Conservation (phyloP, 2,329 filamentous ascomycete genomes). For the Nigrospora oryzae region DNA sequence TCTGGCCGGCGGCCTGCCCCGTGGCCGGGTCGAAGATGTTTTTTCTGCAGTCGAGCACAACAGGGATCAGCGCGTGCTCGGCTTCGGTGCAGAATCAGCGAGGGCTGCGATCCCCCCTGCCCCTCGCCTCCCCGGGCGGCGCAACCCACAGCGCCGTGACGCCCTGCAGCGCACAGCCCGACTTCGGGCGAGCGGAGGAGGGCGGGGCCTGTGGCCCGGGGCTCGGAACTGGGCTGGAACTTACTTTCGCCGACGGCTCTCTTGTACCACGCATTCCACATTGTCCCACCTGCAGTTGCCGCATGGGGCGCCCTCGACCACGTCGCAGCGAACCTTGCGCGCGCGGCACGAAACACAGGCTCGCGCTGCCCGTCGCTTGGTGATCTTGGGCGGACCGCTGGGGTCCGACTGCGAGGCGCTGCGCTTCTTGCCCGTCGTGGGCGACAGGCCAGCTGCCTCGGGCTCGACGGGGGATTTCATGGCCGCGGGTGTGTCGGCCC, state of each 20-base stretch:
- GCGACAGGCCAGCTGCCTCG: conserved; percentile 7
- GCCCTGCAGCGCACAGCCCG: no score
- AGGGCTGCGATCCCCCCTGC: no score
- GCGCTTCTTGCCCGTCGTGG: conserved; percentile 18
- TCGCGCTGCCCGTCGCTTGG: conserved; percentile 80
- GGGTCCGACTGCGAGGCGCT: conserved; percentile 20
- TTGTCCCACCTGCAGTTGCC: conserved; percentile 80
- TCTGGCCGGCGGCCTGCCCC: conserved; percentile 14
- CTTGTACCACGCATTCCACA: conserved; percentile 67
- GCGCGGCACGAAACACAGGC: conserved; percentile 84
- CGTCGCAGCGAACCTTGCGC: conserved; percentile 88
- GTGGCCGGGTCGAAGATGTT: conserved; percentile 17
- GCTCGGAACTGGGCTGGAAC: conserved; percentile 23
- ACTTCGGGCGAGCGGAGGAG: no score
- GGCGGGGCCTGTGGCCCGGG: background rate
- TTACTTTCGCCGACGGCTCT: conserved; percentile 82
- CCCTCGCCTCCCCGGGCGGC: no score
- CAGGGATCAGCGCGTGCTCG: conserved; percentile 11
- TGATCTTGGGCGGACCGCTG: conserved; percentile 36
- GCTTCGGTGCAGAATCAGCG: no score
- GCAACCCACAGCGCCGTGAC: no score
- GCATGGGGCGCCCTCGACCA: conserved; percentile 80
- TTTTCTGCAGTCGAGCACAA: conserved; percentile 16
- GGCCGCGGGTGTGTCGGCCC: background rate
- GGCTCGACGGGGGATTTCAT: conserved; percentile 8